phyloP scores from a whole-genome alignment of 1,284 basidiomycete genomes.

The Tremellales sp. region DNA sequence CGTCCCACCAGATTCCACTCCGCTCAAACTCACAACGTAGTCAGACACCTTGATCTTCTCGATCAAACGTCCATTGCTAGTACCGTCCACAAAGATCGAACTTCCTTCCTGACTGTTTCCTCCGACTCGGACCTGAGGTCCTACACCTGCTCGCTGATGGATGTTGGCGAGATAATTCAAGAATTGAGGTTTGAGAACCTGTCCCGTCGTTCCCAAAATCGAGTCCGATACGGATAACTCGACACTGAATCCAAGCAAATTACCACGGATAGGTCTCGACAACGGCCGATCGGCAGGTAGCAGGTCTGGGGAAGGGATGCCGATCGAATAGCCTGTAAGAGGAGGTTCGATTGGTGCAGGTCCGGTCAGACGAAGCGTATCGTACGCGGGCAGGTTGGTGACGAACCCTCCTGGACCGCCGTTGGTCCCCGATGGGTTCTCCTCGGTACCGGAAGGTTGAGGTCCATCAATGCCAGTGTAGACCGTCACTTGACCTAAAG shows the following conservation, averaged over 20 bases:
- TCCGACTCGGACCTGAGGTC: constrained; percentile 63
- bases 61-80: constrained; percentile 53
- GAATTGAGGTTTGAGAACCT: constrained; percentile 54
- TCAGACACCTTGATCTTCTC: constrained; percentile 36
- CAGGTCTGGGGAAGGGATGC: constrained; percentile 21
- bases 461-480: not conserved
- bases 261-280: constrained; percentile 56
- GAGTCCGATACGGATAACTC: constrained; percentile 66
- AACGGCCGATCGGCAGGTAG: constrained; percentile 17
- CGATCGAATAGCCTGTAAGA: constrained; percentile 21
- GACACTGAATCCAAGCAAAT: constrained; percentile 66
- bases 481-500: not conserved
- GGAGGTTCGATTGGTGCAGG: constrained; percentile 33
- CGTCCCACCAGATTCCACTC: not conserved
- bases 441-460: not conserved
- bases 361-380: constrained; percentile 29
- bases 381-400: constrained; percentile 40
- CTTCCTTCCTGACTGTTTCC: constrained; percentile 67
- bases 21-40: constrained; percentile 15
- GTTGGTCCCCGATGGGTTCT: not conserved
- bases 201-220: constrained; percentile 55
- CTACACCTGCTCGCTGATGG: constrained; percentile 54
- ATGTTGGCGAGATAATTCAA: constrained; percentile 70
- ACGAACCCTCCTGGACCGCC: constrained; percentile 6
- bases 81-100: constrained; percentile 50